Evolutionary conservation across 2,329 filamentous ascomycete species (phyloP).

Genomic region (Aspergillus fructus): DNA sequence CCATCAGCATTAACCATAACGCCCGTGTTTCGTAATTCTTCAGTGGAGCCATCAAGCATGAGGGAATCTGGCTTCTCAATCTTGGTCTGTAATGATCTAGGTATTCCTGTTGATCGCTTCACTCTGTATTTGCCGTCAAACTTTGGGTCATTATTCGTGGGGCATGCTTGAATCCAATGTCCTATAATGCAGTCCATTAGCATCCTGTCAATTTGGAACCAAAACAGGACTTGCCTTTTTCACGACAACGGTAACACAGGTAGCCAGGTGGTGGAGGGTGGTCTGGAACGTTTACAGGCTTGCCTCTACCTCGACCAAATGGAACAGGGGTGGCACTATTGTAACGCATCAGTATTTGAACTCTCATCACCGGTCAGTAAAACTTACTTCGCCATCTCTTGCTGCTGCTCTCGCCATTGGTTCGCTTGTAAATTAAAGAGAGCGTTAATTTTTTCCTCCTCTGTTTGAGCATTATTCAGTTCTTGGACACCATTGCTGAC

Average conservation of each 20-base stretch:
- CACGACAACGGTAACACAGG: constrained; percentile 91
- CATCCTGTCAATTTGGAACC: neutral
- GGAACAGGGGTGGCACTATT: constrained; percentile 46
- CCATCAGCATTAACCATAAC: constrained; percentile 98
- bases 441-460: constrained; percentile 89
- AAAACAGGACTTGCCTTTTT: constrained; percentile 65
- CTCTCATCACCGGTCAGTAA: neutral
- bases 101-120: constrained; percentile 95
- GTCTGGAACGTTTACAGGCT: constrained; percentile 71
- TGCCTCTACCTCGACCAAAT: constrained; percentile 38
- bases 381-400: constrained; percentile 79
- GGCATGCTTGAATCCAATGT: constrained; percentile 98
- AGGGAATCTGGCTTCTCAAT: constrained; percentile 85
- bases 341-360: constrained; percentile 32
- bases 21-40: constrained; percentile 78
- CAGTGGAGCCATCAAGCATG: constrained; percentile 70
- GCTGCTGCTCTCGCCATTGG: constrained; percentile 90
- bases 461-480: constrained; percentile 78
- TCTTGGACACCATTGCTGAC: constrained; percentile 58
- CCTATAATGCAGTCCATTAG: constrained; percentile 44
- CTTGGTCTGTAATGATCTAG: constrained; percentile 90
- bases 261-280: constrained; percentile 92
- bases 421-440: constrained; percentile 88
- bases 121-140: constrained; percentile 92
- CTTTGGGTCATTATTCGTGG: constrained; percentile 96